Evolutionary conservation across 805 yeast species (phyloP).

Genomic region (Candida tammaniensis): DNA sequence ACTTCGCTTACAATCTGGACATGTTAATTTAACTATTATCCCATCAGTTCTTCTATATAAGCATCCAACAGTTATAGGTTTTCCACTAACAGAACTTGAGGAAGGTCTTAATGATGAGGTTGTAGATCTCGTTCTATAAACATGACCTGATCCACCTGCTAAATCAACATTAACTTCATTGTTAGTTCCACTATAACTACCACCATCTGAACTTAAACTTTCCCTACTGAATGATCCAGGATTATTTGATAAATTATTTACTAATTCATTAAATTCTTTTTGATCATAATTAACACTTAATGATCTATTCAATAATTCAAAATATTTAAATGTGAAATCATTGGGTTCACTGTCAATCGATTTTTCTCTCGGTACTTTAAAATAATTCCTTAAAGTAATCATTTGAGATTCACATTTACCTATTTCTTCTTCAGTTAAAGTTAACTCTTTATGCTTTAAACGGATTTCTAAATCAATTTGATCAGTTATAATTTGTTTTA

Average conservation of each 20-base stretch:
- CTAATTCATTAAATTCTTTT: slow-evolving; percentile 6
- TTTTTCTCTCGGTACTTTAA: slow-evolving; percentile 38
- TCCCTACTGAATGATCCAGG: not conserved
- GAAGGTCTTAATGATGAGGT: slow-evolving; percentile 56
- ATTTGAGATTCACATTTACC: slow-evolving; percentile 58
- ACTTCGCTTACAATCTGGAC: slow-evolving; percentile 63
- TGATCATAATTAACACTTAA: slow-evolving; percentile 27
- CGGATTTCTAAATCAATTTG: slow-evolving; percentile 60
- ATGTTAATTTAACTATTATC: slow-evolving; percentile 61
- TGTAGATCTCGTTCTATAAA: slow-evolving; percentile 49
- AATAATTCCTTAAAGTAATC: slow-evolving; percentile 46
- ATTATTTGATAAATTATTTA: slow-evolving; percentile 2
- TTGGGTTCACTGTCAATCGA: slow-evolving; percentile 43
- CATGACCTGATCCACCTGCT: slow-evolving; percentile 15
- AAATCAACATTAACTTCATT: not conserved
- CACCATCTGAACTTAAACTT: not conserved
- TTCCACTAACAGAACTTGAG: slow-evolving; percentile 15
- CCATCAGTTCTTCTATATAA: slow-evolving; percentile 71
- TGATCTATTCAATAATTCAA: slow-evolving; percentile 32
- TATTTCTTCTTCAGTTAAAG: slow-evolving; percentile 50
- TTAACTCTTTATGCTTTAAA: slow-evolving; percentile 55
- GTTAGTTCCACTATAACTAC: not conserved
- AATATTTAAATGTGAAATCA: slow-evolving; percentile 43
- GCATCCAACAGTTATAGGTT: slow-evolving; percentile 35
- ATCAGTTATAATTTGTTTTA: slow-evolving; percentile 35